Evolutionary conservation across 2,329 filamentous ascomycete genomes (phyloP), one percentile per base, ranked within the genome.

Genomic region (Amylocarpus encephaloides): DNA sequence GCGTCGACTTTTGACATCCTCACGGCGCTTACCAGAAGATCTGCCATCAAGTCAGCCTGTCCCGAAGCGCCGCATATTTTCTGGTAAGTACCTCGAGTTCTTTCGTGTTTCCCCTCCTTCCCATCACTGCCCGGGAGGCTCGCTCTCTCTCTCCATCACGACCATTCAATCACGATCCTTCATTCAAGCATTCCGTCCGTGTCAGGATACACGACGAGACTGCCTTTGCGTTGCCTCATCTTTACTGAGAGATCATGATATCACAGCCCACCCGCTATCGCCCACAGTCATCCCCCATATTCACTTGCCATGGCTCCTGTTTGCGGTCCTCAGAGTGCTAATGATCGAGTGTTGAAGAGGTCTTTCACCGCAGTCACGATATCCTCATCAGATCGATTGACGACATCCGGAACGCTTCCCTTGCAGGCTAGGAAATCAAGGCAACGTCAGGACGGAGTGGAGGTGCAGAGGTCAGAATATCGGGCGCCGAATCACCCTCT

Each of bases 271-370:
- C 46, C 40, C 44, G 46, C 43, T 46, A 51, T 45, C 33, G 40
- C 50, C 44, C 39, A 39, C 50, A 29, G 46, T 36, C 33, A 18
- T 36, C 36, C 34, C 49, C 29, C 38, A 42, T 34, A 35, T 44
- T 49, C 34, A 38, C 41, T 44, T 33, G n/a, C 30, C 22, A 64
- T 61, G 60, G 52, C 59, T 51, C 51, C 50, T 15, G 43, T 54
- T 42, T 58, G 57, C 48, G 50, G 46, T 44, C 40, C 57, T 45
- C 46, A 59, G 46, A 56, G 54, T 59, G 60, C 63, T 65, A 63
- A 65, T 49, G 48, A 41, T 56, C 55, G 56, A 51, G 56, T 50
- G 47, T 54, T 62, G 46, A 65, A 64, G 55, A 63, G 62, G 50
- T 57, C 62, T 22, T 59, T 58, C 48, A 56, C 57, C 40, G 49